Conservation (phyloP, 768 basidiomycete species). For the Exidia glandulosa region DNA sequence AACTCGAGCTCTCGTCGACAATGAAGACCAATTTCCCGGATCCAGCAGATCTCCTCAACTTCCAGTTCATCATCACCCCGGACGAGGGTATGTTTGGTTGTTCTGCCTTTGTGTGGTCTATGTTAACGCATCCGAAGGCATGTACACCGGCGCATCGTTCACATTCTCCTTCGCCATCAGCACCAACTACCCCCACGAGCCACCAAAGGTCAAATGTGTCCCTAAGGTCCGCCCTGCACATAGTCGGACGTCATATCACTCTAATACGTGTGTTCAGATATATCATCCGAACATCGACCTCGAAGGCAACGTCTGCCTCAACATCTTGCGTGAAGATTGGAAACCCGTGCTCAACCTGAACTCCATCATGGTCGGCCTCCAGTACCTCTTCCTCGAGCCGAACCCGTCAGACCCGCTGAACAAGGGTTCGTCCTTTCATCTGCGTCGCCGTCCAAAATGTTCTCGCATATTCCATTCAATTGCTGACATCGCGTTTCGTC, state of each 20-base stretch:
- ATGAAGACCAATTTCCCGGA: conserved; percentile 95
- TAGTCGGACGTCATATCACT: background rate
- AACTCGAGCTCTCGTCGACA: conserved; percentile 88
- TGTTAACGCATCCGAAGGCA: conserved; percentile 42
- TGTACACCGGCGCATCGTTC: conserved; percentile 96
- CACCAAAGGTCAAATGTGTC: conserved; percentile 96
- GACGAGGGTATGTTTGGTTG: conserved; percentile 67
- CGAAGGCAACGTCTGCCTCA: conserved; percentile 96
- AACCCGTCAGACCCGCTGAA: conserved; percentile 98
- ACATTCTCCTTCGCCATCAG: conserved; percentile 92
- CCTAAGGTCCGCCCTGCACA: conserved; percentile 55
- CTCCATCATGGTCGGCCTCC: conserved; percentile 95
- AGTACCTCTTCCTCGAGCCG: conserved; percentile 97
- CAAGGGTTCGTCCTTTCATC: conserved; percentile 60
- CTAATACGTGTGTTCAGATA: conserved; percentile 44
- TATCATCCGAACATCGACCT: conserved; percentile 99
- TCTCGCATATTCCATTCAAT: conserved; percentile 3
- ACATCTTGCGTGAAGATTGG: conserved; percentile 99
- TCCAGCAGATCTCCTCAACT: conserved; percentile 91
- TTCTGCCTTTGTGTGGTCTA: background rate
- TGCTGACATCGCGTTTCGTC: conserved; percentile 9
- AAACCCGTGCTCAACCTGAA: conserved; percentile 97
- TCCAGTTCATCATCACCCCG: conserved; percentile 87
- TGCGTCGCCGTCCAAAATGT: background rate
- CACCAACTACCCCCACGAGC: conserved; percentile 97